phyloP scores from a whole-genome alignment of 345 rosid species.

The Ailanthus altissimus region DNA sequence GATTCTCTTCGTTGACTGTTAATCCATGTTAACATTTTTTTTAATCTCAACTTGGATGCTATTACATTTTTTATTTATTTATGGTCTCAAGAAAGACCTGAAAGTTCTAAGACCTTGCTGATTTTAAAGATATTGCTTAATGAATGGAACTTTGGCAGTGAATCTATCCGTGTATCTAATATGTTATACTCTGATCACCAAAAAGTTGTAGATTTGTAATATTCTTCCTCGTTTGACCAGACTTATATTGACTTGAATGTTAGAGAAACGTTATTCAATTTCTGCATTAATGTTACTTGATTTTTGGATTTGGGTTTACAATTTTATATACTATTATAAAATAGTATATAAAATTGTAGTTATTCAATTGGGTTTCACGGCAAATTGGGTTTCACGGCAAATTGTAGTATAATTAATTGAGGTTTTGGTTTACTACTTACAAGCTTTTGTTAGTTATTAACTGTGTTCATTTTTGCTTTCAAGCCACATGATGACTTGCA shows the following conservation, averaged over 20 bases:
- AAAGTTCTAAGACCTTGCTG: constrained; percentile 8
- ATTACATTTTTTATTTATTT: background rate
- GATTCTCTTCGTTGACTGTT: constrained; percentile 26
- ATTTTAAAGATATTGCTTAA: background rate
- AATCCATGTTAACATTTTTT: background rate
- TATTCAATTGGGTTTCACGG: too few species aligned
- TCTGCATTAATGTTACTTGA: background rate
- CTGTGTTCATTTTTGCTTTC: background rate
- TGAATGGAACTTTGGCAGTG: background rate
- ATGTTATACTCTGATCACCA: background rate
- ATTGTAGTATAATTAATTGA: background rate
- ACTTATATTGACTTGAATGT: background rate
- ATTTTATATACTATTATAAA: too few species aligned
- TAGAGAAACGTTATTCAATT: background rate
- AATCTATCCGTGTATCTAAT: background rate
- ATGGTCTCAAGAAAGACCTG: background rate
- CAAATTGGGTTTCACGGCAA: background rate
- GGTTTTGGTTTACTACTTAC: background rate
- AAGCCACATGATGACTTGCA: background rate
- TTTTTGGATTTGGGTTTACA: background rate
- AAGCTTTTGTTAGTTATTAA: background rate
- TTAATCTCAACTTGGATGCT: background rate
- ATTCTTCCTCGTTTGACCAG: background rate
- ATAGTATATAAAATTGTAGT: too few species aligned
- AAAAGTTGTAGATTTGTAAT: background rate